These are phyloP conservation scores for Rutidosis leptorrhynchoides DNA, from an alignment of 129 eudicot genomes.

Conservation along the genomic window DNA sequence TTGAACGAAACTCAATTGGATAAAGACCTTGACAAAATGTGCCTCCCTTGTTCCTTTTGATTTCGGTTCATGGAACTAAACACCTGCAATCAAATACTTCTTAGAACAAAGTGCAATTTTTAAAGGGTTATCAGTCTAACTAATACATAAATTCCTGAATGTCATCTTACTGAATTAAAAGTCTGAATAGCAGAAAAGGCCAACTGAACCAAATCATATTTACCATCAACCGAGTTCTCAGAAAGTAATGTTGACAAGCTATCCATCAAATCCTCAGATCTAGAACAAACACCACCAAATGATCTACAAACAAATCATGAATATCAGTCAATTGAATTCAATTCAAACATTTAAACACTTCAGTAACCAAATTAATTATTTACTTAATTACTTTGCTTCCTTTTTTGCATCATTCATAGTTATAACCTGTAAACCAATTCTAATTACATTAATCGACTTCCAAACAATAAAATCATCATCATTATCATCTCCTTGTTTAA, in stretches of 20 bases:
- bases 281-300: slow-evolving; percentile 50
- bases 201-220: slow-evolving; percentile 53
- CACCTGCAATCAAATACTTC: slow-evolving; percentile 46
- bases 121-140: too few species aligned
- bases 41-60: slow-evolving; percentile 53
- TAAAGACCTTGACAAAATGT: slow-evolving; percentile 47
- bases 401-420: slow-evolving; percentile 46
- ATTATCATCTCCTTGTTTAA: slow-evolving; percentile 33
- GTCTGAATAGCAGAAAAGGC: slow-evolving; percentile 51
- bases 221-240: slow-evolving; percentile 38
- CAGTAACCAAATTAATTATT: slow-evolving; percentile 9
- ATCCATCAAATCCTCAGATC: slow-evolving; percentile 44
- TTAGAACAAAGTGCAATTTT: slow-evolving; percentile 9
- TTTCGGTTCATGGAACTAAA: slow-evolving; percentile 56
- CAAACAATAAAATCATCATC: too few species aligned
- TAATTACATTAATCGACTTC: slow-evolving; percentile 42
- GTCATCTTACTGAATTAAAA: slow-evolving; percentile 58
- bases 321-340: slow-evolving; percentile 3
- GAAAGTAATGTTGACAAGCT: slow-evolving; percentile 44
- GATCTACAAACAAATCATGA: slow-evolving; percentile 49
- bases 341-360: not conserved
- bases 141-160: not conserved
- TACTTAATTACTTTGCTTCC: too few species aligned
- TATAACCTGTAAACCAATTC: slow-evolving; percentile 47
- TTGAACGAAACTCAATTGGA: slow-evolving; percentile 1